These are phyloP conservation scores for Nemania serpens DNA, from an alignment of 2,329 filamentous ascomycete species.

Conservation along the genomic window DNA sequence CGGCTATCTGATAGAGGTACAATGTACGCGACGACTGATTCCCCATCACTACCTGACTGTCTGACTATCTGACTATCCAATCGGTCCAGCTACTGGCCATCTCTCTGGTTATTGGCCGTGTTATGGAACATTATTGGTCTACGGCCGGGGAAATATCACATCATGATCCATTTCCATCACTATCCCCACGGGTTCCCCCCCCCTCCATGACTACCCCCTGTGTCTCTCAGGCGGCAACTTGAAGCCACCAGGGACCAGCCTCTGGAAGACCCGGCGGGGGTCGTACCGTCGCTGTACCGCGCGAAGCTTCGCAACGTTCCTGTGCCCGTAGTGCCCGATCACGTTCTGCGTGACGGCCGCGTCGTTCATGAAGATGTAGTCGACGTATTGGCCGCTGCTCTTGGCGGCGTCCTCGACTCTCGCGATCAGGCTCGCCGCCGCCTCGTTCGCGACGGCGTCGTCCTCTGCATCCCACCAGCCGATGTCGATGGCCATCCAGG, in stretches of 20 bases:
- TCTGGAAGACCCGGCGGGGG: conserved; percentile 30
- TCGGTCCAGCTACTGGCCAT: background rate
- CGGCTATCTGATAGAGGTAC: background rate
- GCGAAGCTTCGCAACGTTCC: conserved; percentile 32
- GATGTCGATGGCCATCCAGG: conserved; percentile 38
- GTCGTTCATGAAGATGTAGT: conserved; percentile 39
- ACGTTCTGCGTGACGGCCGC: conserved; percentile 32
- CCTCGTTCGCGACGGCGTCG: conserved; percentile 30
- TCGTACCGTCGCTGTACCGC: conserved; percentile 31
- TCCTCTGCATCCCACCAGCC: conserved; percentile 36
- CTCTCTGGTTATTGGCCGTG: conserved; percentile 2
- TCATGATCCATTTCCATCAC: conserved; percentile 13
- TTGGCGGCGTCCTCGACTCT: conserved; percentile 30
- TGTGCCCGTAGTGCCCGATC: conserved; percentile 33
- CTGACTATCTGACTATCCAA: background rate
- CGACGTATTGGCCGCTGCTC: conserved; percentile 26
- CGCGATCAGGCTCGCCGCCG: conserved; percentile 30
- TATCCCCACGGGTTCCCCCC: conserved; percentile 7
- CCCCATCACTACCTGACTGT: background rate
- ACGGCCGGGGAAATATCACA: conserved; percentile 14
- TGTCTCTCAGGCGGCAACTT: conserved; percentile 29
- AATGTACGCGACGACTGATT: background rate
- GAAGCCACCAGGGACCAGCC: conserved; percentile 34
- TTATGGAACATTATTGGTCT: conserved; percentile 17
- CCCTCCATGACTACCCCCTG: conserved; percentile 13